Base-by-base conservation (phyloP, 2,329 filamentous ascomycete genomes). In the Aspergillus udagawae region DNA sequence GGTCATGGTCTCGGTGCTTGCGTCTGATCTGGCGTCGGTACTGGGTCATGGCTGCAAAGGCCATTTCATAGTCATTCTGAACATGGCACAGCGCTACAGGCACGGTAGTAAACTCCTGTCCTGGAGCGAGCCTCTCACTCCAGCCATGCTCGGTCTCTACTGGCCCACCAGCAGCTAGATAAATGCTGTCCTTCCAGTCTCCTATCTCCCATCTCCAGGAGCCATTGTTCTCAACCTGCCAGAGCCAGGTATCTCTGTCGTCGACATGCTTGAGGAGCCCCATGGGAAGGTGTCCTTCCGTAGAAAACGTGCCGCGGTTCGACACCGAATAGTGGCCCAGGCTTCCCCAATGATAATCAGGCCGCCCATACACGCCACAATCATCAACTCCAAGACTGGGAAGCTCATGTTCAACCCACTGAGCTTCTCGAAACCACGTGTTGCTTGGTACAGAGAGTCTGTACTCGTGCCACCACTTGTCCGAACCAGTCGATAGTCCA, bases 181-280 rank as follows among this genome's bases (percentile, higher is more conserved):
- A 75, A 10, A 74, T 41, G 32, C 63, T 66, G 44, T 75, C 69
- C n/a, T 65, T 59, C 53, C 60, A 71, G 60, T 75, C 72, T 3
- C 72, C 72, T 9, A 74, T 60, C 54, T 75, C 73, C 70, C 70
- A 74, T 25, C 63, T 57, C 73, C 72, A 75, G 7, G 71, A 72
- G 1, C 71, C 72, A 47, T 72, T 74, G 50, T 68, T 65, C 44
- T 75, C 73, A 10, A 75, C 56, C 56, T 74, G 70, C 72, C 73
- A 74, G 17, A 74, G 55, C 69, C 70, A 74, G 1, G 66, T 65
- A 12, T 71, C 67, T 4, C 29, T 54, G 1, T 54, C 38, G 42
- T 70, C 63, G 0, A 49, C 49, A 2, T 57, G 56, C 25, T 64
- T 67, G 8, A 69, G 53, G 7, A 67, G 48, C 1, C 72, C 71